Conservation (phyloP, 148 eudicot genomes). For the Pharnaceum exiguum region DNA sequence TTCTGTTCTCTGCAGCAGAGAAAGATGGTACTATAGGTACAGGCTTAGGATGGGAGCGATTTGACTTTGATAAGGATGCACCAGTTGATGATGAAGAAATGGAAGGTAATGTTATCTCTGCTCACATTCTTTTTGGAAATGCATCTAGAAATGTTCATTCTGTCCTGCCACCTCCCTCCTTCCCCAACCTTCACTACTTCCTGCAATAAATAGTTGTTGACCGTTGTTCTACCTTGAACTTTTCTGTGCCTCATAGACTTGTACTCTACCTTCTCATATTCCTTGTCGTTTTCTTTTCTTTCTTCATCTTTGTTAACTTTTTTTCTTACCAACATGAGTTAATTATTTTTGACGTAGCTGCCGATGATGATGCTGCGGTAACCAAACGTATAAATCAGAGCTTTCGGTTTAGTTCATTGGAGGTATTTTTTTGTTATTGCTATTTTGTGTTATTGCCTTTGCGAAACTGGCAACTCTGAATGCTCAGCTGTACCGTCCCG, state of each 20-base stretch:
- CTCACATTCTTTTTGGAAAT: not conserved
- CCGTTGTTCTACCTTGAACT: too few relatives aligned
- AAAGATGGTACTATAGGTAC: slow-evolving; percentile 60
- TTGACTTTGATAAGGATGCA: slow-evolving; percentile 91
- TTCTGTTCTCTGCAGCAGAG: slow-evolving; percentile 45
- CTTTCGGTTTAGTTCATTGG: slow-evolving; percentile 78
- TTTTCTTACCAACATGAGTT: not conserved
- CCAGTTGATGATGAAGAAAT: slow-evolving; percentile 84
- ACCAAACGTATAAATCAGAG: slow-evolving; percentile 77
- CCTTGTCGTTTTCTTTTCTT: not conserved
- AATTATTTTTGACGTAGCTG: slow-evolving; percentile 41
- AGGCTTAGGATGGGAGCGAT: slow-evolving; percentile 92
- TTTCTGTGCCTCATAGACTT: too few relatives aligned
- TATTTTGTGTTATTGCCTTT: not conserved
- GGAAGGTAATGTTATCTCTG: slow-evolving; percentile 49
- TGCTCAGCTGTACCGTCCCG: not conserved
- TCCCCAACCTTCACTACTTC: too few relatives aligned
- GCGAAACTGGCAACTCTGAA: not conserved
- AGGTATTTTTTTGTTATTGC: slow-evolving; percentile 37
- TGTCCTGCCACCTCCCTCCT: not conserved
- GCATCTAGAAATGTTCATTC: not conserved
- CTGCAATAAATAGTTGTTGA: too few relatives aligned
- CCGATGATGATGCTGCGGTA: slow-evolving; percentile 69
- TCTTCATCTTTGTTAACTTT: not conserved
- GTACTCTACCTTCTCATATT: too few relatives aligned